Percentiles rank a stretch among this genome's conserved stretches.
Conservation (phyloP, 1,284 basidiomycete species). For the Sanghuangporus baumii region DNA sequence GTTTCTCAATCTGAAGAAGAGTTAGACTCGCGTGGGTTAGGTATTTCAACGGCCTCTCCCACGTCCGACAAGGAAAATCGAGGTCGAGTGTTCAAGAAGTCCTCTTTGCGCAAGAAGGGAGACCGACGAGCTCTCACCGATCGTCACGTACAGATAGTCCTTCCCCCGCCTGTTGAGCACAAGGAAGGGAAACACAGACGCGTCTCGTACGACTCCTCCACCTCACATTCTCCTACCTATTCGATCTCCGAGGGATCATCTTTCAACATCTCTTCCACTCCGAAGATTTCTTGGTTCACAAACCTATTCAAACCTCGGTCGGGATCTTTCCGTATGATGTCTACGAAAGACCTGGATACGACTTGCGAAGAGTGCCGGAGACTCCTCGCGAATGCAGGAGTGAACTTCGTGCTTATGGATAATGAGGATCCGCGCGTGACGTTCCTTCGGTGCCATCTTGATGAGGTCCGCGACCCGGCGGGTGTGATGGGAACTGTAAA, state of each 20-base stretch:
- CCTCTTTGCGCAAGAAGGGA: conserved; percentile 37
- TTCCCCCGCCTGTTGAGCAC: conserved; percentile 22
- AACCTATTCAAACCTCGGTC: conserved; percentile 87
- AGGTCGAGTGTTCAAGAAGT: conserved; percentile 31
- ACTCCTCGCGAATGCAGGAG: conserved; percentile 68
- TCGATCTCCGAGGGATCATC: conserved; percentile 26
- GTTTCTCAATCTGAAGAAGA: background rate
- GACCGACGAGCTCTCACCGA: conserved; percentile 24
- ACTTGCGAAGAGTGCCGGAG: conserved; percentile 71
- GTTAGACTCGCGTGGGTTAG: conserved; percentile 1
- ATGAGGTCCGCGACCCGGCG: conserved; percentile 50
- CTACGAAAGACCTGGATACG: conserved; percentile 59
- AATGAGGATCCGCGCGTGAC: conserved; percentile 44
- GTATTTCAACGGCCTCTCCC: background rate
- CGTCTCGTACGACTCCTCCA: conserved; percentile 5
- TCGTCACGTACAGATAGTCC: conserved; percentile 49
- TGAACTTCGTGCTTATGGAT: conserved; percentile 60
- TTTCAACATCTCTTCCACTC: conserved; percentile 36
- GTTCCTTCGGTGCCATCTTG: conserved; percentile 63
- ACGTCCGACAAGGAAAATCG: conserved; percentile 33
- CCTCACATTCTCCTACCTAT: conserved; percentile 9
- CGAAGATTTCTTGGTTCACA: conserved; percentile 82
- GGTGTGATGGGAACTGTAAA: conserved; percentile 56
- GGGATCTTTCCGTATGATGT: conserved; percentile 56
- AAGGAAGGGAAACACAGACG: background rate